phyloP scores from a whole-genome alignment of 2,329 filamentous ascomycete species.

The Colletotrichum sp. region DNA sequence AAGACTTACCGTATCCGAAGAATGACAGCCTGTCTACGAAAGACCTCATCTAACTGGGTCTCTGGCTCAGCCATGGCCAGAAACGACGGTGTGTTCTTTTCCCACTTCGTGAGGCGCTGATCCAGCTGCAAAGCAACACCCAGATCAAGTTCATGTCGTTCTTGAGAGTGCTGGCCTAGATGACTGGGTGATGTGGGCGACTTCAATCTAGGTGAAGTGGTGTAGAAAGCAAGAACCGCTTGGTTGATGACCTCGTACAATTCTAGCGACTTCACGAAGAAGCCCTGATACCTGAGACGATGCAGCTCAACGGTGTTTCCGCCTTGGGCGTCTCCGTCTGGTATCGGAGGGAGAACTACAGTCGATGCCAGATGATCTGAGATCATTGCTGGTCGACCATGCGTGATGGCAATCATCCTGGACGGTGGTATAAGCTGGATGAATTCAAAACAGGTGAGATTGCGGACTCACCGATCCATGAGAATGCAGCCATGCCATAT shows the following conservation, averaged over 20 bases:
- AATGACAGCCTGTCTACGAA: slow-evolving; percentile 34
- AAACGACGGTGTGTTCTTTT: slow-evolving; percentile 29
- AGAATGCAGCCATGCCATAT: slow-evolving; percentile 42
- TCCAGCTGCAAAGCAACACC: slow-evolving; percentile 36
- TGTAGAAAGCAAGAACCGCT: slow-evolving; percentile 33
- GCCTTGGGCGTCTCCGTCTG: neutral
- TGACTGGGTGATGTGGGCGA: neutral
- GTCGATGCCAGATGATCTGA: slow-evolving; percentile 27
- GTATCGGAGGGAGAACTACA: slow-evolving; percentile 30
- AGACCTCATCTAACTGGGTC: slow-evolving; percentile 27
- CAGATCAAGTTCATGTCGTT: slow-evolving; percentile 24
- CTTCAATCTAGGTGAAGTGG: neutral
- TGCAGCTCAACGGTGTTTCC: neutral
- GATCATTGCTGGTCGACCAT: slow-evolving; percentile 41
- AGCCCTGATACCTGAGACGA: slow-evolving; percentile 22
- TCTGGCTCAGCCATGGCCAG: slow-evolving; percentile 24
- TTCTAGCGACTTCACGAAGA: slow-evolving; percentile 39
- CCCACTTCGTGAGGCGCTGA: slow-evolving; percentile 34
- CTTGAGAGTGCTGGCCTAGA: neutral
- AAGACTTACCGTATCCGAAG: slow-evolving; percentile 34
- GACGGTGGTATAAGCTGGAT: neutral
- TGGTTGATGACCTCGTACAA: slow-evolving; percentile 42
- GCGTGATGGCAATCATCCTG: slow-evolving; percentile 39
- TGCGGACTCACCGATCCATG: slow-evolving; percentile 38
- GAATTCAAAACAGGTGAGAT: rapidly evolving